Percentiles rank a stretch among this genome's conserved stretches.
Conservation (phyloP, 495 filamentous ascomycete species). For the Annulohypoxylon moriforme region DNA sequence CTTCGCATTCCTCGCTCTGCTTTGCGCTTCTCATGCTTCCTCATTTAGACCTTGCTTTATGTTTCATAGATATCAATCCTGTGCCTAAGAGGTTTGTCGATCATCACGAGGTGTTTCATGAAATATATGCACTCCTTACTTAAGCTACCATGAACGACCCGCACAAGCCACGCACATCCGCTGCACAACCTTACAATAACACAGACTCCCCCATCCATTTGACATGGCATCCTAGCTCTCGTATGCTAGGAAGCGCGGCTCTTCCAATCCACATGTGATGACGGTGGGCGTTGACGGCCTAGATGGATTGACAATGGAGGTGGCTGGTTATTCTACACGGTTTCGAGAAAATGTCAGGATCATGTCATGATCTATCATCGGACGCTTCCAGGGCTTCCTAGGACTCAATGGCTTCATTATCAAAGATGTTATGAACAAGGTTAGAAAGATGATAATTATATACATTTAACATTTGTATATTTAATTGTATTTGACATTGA, state of each 20-base stretch:
- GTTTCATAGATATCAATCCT: conserved; percentile 40
- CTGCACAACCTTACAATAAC: not conserved
- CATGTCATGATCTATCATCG: conserved; percentile 17
- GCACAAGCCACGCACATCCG: conserved; percentile 10
- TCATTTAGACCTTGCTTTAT: conserved; percentile 27
- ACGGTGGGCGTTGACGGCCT: not conserved
- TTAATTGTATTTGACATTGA: not conserved
- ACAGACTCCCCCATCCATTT: not conserved
- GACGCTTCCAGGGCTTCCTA: not conserved
- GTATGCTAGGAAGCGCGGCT: conserved; percentile 4
- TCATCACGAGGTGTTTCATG: conserved; percentile 42
- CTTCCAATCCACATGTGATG: conserved; percentile 15
- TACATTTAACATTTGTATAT: conserved; percentile 5
- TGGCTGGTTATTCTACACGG: conserved; percentile 4
- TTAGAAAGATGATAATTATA: conserved; percentile 17
- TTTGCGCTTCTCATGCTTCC: conserved; percentile 11
- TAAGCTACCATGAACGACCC: not conserved
- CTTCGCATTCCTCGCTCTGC: not conserved
- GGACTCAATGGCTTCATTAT: conserved; percentile 21
- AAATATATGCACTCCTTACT: conserved; percentile 27
- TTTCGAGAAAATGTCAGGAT: conserved; percentile 21
- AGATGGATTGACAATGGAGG: not conserved
- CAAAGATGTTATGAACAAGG: conserved; percentile 30
- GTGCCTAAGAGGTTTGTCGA: conserved; percentile 25
- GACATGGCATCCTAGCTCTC: conserved; percentile 14